phyloP scores from a whole-genome alignment of 768 basidiomycete species.

The Boletus pseudopeckii region DNA sequence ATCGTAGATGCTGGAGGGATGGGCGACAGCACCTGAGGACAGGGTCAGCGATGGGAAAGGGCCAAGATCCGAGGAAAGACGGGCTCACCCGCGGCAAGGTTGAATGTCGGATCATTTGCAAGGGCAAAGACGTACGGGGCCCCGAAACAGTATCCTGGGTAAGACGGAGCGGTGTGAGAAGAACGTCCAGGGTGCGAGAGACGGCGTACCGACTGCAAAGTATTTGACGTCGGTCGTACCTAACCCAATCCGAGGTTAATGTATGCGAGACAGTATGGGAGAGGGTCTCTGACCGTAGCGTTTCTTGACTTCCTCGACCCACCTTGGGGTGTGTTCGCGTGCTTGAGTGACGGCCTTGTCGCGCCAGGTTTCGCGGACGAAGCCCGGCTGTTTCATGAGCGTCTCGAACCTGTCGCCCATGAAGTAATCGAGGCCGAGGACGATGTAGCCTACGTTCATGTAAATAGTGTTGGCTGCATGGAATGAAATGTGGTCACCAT shows the following conservation, averaged over 20 bases:
- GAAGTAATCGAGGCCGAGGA: conserved; percentile 63
- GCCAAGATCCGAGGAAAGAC: neutral
- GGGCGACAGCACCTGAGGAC: conserved; percentile 49
- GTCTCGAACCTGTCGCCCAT: conserved; percentile 51
- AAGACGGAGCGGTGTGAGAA: neutral
- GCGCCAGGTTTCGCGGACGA: conserved; percentile 44
- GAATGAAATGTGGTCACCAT: conserved; percentile 37
- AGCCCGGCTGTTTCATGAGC: conserved; percentile 36
- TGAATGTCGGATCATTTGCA: conserved; percentile 38
- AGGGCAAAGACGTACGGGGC: conserved; percentile 50
- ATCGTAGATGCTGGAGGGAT: conserved; percentile 39
- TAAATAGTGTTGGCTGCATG: neutral
- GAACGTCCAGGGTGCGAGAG: neutral
- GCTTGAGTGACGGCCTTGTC: conserved; percentile 35
- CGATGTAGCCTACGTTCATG: conserved; percentile 45
- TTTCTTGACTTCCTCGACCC: conserved; percentile 50
- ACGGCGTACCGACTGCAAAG: conserved; percentile 40
- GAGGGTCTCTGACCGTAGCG: conserved; percentile 39
- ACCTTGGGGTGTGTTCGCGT: conserved; percentile 40
- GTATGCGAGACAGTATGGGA: conserved; percentile 5
- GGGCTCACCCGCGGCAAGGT: conserved; percentile 43
- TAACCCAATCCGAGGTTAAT: neutral
- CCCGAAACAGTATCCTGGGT: conserved; percentile 58
- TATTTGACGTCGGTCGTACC: conserved; percentile 36
- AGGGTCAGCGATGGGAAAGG: neutral